These are phyloP conservation scores for Xerocomus amazonicus DNA, from an alignment of 1,284 basidiomycete species.

Conservation along the genomic window DNA sequence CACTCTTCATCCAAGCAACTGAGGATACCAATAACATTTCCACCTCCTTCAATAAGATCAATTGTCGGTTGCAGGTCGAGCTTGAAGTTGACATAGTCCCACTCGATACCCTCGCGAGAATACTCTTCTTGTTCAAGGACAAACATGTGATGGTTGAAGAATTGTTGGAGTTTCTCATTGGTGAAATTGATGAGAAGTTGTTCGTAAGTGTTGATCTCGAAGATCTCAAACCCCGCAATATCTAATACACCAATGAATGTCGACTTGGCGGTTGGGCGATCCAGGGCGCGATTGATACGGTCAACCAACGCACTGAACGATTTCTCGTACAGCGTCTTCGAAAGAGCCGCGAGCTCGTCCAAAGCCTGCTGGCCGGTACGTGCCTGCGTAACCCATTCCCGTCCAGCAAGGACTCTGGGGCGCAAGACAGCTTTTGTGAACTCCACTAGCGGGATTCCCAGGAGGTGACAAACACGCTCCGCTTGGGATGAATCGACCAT, in stretches of 20 bases:
- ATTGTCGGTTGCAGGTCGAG: constrained; percentile 98
- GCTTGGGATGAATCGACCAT: constrained; percentile 80
- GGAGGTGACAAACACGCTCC: constrained; percentile 89
- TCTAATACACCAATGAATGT: constrained; percentile 99
- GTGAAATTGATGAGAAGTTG: constrained; percentile 99
- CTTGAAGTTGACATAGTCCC: constrained; percentile 99
- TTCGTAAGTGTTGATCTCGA: constrained; percentile 89
- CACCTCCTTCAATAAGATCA: constrained; percentile 89
- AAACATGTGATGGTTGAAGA: constrained; percentile 99
- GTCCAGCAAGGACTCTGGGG: constrained; percentile 89
- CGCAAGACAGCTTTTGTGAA: constrained; percentile 86
- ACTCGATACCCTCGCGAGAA: constrained; percentile 93
- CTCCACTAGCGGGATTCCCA: constrained; percentile 88
- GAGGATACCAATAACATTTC: constrained; percentile 79
- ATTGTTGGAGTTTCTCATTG: constrained; percentile 95
- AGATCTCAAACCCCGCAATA: constrained; percentile 99
- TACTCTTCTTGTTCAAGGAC: constrained; percentile 99
- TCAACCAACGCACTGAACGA: constrained; percentile 93
- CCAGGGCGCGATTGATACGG: constrained; percentile 91
- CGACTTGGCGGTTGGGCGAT: constrained; percentile 88
- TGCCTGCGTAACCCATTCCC: constrained; percentile 96
- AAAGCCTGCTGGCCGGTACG: constrained; percentile 89
- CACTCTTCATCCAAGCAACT: constrained; percentile 97
- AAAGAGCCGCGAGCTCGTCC: constrained; percentile 89
- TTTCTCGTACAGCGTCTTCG: constrained; percentile 98